Evolutionary conservation across 225 moss, liverwort and hornwort species (phyloP), one percentile per base, ranked within the genome.

Genomic region (Neckera pumila): DNA sequence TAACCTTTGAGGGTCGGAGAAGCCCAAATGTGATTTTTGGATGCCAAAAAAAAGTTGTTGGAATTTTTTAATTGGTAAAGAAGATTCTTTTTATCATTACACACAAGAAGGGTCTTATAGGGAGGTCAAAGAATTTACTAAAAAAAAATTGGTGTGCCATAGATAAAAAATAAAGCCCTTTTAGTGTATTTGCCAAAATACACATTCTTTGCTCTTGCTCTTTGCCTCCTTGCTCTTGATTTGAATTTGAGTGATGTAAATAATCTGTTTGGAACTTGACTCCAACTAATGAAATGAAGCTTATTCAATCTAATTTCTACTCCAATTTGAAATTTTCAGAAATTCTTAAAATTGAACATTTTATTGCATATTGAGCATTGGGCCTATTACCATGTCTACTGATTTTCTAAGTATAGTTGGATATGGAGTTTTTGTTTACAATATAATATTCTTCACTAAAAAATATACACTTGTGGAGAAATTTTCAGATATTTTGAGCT

Each of bases 1-100:
- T 16, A 17, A 10, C 6, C 4, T 18, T 17, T 2, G 3, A 45
- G 17, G 45, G 17, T 1, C 0, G 6, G 1, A 43, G 4, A 17
- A 43, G 0, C 1, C 45, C 6, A 74, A 28, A 47, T 31, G 30
- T 74, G 2, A 1, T 10, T 49, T 19, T 31, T 0, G 2, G 2
- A 49, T 49, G 7, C 31, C 31, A 12, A 49, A 12, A 19, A 19
- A 49, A 47, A 0, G 2, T 49, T 49, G 0, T 6, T 31, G 18
- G 4, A 49, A 0, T 12, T 31, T 28, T 19, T 75, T 47, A 7
- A 12, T 74, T 47, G 19, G 4, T 31, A 19, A 4, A 75, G 31
- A 49, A 31, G 19, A 49, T 49, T 75, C 12, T 47, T 2, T 3
- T 74, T 18, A 6, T 74, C 7, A 30, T 6, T 17, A 30, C 0